These are phyloP conservation scores for Collybiopsis confluens DNA, from an alignment of 768 basidiomycete genomes.

Conservation along the genomic window DNA sequence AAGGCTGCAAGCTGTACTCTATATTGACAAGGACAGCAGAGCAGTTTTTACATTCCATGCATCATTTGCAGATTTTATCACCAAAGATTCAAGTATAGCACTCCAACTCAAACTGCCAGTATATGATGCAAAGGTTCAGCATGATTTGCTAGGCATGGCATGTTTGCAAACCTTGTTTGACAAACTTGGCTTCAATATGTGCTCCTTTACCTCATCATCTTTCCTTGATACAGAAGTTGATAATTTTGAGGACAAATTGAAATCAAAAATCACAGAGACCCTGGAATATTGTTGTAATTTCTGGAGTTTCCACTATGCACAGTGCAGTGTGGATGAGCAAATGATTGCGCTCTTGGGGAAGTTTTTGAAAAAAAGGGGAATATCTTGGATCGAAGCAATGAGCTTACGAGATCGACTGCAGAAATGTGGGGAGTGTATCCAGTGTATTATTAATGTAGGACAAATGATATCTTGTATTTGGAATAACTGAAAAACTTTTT, in stretches of 20 bases:
- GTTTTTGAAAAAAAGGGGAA: not conserved
- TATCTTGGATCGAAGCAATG: constrained; percentile 9
- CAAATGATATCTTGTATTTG: no score
- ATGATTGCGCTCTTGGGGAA: not conserved
- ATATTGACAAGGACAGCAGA: not conserved
- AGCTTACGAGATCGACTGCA: not conserved
- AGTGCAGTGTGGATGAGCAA: not conserved
- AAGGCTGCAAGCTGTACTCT: constrained; percentile 1
- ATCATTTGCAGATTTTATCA: constrained; percentile 6
- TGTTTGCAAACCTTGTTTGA: not conserved
- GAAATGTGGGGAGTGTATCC: not conserved
- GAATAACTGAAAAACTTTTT: no score
- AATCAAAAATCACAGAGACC: not conserved
- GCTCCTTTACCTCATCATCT: constrained; percentile 2
- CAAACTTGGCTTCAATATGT: constrained; percentile 9
- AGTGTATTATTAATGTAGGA: not conserved
- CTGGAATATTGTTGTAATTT: constrained; percentile 4
- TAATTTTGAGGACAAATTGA: not conserved
- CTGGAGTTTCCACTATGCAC: not conserved
- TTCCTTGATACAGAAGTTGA: not conserved
- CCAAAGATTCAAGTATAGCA: not conserved
- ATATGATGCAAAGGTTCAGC: not conserved
- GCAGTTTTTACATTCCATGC: not conserved
- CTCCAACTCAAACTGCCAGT: no score
- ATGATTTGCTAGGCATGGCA: not conserved